A percentile compares a stretch with the other conserved stretches of the same genome.
phyloP scores from a whole-genome alignment of 1,284 basidiomycete genomes.

The Anthracocystis walkeri region DNA sequence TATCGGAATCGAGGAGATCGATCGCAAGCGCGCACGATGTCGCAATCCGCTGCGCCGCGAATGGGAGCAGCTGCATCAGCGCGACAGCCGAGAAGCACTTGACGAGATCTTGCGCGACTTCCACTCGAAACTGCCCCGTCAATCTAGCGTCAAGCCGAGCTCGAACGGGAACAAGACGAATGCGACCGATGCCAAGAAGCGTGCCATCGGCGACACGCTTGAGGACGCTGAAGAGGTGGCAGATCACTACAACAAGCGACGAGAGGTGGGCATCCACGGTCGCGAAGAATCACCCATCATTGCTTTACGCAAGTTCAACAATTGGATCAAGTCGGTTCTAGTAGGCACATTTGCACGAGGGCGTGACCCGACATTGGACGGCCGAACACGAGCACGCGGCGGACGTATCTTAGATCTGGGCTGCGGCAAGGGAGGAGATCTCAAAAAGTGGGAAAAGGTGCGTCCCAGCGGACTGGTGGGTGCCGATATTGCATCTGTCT shows the following conservation, averaged over 20 bases:
- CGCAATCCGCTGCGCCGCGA: slow-evolving; percentile 56
- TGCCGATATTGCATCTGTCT: slow-evolving; percentile 89
- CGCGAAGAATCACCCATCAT: slow-evolving; percentile 94
- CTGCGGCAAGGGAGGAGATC: slow-evolving; percentile 97
- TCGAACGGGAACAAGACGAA: slow-evolving; percentile 4
- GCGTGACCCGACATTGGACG: slow-evolving; percentile 28
- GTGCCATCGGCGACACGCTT: slow-evolving; percentile 27
- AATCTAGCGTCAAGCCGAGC: neutral
- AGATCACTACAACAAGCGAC: slow-evolving; percentile 81
- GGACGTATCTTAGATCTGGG: slow-evolving; percentile 94
- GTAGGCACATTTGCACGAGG: slow-evolving; percentile 47
- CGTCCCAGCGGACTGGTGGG: slow-evolving; percentile 82
- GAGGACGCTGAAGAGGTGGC: slow-evolving; percentile 53
- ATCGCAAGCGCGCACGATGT: slow-evolving; percentile 41
- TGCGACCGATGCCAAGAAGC: slow-evolving; percentile 22
- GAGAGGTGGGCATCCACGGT: slow-evolving; percentile 86
- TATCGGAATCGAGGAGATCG: slow-evolving; percentile 52
- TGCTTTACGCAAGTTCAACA: slow-evolving; percentile 96
- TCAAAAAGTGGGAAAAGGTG: slow-evolving; percentile 95
- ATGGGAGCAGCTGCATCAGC: slow-evolving; percentile 45
- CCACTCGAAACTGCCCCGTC: slow-evolving; percentile 18
- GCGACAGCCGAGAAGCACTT: slow-evolving; percentile 44
- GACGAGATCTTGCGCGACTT: slow-evolving; percentile 47
- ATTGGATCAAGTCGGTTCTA: slow-evolving; percentile 75
- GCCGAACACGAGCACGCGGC: slow-evolving; percentile 28